Evolutionary conservation across 352 stramenopile species (phyloP), one percentile per base, ranked within the genome.

Genomic region (Plasmopara muralis): DNA sequence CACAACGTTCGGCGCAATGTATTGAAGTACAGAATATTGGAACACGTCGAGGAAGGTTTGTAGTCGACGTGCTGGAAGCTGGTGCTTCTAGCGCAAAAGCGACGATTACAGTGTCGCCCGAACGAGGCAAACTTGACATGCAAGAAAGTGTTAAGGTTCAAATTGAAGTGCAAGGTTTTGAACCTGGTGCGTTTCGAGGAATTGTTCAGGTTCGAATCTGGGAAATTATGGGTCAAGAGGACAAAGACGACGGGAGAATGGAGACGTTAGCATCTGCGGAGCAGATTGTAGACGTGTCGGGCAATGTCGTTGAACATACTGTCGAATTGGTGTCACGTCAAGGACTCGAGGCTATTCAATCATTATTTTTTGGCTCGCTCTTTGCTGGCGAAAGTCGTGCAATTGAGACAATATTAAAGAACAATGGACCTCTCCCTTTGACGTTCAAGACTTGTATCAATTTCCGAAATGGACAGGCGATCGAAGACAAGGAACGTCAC

Each of bases 251-350:
- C 2, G 18, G 10, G 8, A 33, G 46, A 5, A 31, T 28, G 9
- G 43, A 30, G 4, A 28, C 37, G 14, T 20, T 33, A 8, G 42
- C 57, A 3, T 57, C 46, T 9, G 53, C 53, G 4, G 74, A 91
- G 47, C 85, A 81, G 47, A 57, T 95, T 8, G 48, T 97, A 6
- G 89, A 97, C 39, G 64, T 97, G 3, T 72, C 58, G 9, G 87
- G 81, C 1, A 77, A 39, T 13, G 62, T 96, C 13, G 78, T 97
- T 4, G 76, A 93, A 45, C 90, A 96, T 53, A 91, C 64, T 6
- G 71, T 96, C 0, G 85, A 96, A 55, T 46, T 97, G 5, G 55
- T 96, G 6, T 62, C 78, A 6, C 60, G 65, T 9, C 57, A 74
- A 42, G 65, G 73, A 0, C 49, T 72, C 5, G 66, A 86, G 0